Percentiles rank a stretch among this genome's conserved stretches.
phyloP scores from a whole-genome alignment of 1,139 yeast genomes.

The Pneumocystis murina region DNA sequence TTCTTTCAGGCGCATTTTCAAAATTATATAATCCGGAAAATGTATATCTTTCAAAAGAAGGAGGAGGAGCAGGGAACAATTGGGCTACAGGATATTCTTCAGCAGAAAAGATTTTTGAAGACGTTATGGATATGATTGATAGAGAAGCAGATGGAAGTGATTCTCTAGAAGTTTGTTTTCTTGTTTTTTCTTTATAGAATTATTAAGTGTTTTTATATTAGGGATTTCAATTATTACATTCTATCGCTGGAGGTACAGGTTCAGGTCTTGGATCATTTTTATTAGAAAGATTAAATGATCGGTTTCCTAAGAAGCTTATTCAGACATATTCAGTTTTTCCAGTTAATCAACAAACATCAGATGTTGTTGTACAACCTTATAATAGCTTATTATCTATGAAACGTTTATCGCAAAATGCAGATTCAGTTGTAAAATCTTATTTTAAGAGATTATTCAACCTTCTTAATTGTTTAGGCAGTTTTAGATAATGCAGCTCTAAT shows the following conservation, averaged over 20 bases:
- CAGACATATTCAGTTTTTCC: constrained; percentile 85
- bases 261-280: constrained; percentile 83
- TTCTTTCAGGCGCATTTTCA: constrained; percentile 36
- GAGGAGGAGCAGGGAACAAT: constrained; percentile 88
- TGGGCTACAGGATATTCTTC: constrained; percentile 86
- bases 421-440: constrained; percentile 40
- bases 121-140: constrained; percentile 66
- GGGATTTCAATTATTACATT: constrained; percentile 79
- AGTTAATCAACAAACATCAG: constrained; percentile 56
- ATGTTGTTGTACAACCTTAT: constrained; percentile 94
- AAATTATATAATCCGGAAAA: constrained; percentile 76
- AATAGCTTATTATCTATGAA: constrained; percentile 71
- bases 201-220: not conserved
- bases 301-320: constrained; percentile 66
- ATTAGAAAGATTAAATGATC: constrained; percentile 62
- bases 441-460: not conserved
- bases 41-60: constrained; percentile 60
- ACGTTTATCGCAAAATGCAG: constrained; percentile 69
- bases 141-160: constrained; percentile 87
- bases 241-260: constrained; percentile 99
- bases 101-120: constrained; percentile 57
- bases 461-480: constrained; percentile 25
- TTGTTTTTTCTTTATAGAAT: not conserved
- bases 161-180: constrained; percentile 37
- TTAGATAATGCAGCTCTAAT: constrained; percentile 80